Evolutionary conservation across 2,329 filamentous ascomycete genomes (phyloP).

Genomic region (Penicillium sp.): DNA sequence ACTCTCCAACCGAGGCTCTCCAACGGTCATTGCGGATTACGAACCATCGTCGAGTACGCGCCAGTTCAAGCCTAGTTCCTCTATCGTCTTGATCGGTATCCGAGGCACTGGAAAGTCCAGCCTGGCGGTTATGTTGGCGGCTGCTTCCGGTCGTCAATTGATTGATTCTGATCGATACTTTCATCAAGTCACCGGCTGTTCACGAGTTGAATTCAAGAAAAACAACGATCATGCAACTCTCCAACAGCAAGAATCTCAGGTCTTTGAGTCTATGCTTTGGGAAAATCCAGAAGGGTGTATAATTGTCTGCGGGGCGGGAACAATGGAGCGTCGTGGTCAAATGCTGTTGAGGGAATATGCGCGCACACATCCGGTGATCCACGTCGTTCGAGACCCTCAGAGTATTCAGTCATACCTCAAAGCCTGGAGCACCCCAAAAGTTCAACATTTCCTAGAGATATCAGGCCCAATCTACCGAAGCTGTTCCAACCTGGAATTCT

Average conservation of each 20-base stretch:
- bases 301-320: slow-evolving; percentile 64
- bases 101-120: slow-evolving; percentile 71
- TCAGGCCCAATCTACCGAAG: slow-evolving; percentile 51
- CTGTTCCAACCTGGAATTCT: slow-evolving; percentile 71
- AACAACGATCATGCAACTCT: slow-evolving; percentile 57
- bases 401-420: slow-evolving; percentile 60
- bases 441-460: slow-evolving; percentile 53
- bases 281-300: slow-evolving; percentile 57
- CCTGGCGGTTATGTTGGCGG: slow-evolving; percentile 67
- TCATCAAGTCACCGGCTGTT: slow-evolving; percentile 56
- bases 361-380: slow-evolving; percentile 62
- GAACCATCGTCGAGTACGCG: slow-evolving; percentile 23
- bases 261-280: slow-evolving; percentile 56
- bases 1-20: slow-evolving; percentile 27
- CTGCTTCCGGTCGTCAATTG: slow-evolving; percentile 61
- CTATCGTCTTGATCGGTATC: slow-evolving; percentile 66
- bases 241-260: slow-evolving; percentile 56
- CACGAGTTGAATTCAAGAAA: slow-evolving; percentile 59
- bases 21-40: slow-evolving; percentile 19
- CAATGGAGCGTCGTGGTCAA: slow-evolving; percentile 60
- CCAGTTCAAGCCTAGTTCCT: slow-evolving; percentile 56
- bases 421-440: slow-evolving; percentile 50
- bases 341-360: slow-evolving; percentile 57
- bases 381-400: slow-evolving; percentile 59
- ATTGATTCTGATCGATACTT: slow-evolving; percentile 66